Percentiles rank a stretch among this genome's conserved stretches.
These are phyloP conservation scores for Populus nigra DNA, from an alignment of 345 rosid genomes.

Conservation along the genomic window DNA sequence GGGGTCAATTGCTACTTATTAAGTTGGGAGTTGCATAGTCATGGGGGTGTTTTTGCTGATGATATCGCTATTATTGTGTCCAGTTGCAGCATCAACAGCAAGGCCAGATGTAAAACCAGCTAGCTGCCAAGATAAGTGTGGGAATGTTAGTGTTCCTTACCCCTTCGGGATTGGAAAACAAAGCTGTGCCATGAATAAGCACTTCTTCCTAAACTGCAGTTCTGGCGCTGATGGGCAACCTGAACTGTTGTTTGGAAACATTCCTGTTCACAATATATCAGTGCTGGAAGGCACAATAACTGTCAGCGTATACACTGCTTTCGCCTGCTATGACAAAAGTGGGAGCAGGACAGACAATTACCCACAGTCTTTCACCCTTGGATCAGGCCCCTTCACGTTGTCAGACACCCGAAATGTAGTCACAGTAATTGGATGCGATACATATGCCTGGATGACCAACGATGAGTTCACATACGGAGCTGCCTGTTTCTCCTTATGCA, in stretches of 20 bases:
- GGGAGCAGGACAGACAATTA: accelerated
- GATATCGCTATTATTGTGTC: neutral
- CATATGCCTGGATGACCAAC: no score
- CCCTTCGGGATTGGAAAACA: slow-evolving; percentile 23
- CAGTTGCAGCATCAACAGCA: neutral
- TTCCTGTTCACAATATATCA: neutral
- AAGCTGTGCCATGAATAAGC: neutral
- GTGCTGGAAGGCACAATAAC: slow-evolving; percentile 8
- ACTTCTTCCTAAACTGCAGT: slow-evolving; percentile 16
- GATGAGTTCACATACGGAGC: no score
- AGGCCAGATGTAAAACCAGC: neutral
- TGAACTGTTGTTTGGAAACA: neutral
- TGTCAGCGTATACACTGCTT: neutral
- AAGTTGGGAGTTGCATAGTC: neutral
- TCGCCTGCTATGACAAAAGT: neutral
- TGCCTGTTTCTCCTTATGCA: no score
- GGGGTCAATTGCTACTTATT: neutral
- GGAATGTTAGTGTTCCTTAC: slow-evolving; percentile 27
- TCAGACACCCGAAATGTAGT: no score
- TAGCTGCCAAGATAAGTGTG: slow-evolving; percentile 20
- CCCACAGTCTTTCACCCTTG: accelerated
- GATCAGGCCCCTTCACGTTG: no score
- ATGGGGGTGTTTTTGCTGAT: neutral
- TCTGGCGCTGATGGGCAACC: neutral
- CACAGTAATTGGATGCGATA: no score